Conservation (phyloP, 2,329 filamentous ascomycete species). For the Harringtonia lauricola region DNA sequence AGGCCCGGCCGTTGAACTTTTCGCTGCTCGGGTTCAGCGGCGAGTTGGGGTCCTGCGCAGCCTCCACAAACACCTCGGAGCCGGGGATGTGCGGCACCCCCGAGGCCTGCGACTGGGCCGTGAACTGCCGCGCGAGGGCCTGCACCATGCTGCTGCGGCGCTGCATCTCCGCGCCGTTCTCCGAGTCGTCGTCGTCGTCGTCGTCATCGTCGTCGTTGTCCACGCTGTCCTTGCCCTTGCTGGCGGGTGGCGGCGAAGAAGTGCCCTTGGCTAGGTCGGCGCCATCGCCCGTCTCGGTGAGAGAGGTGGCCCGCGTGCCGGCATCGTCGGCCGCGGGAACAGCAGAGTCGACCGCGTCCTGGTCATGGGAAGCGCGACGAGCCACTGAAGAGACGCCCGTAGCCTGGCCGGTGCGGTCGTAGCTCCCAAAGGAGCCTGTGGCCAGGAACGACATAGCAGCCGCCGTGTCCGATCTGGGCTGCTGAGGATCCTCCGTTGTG, state of each 20-base stretch:
- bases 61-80: conserved; percentile 37
- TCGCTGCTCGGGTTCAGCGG: conserved; percentile 34
- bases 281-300: conserved; percentile 22
- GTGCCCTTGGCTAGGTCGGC: not conserved
- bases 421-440: conserved; percentile 30
- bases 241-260: conserved; percentile 12
- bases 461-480: not conserved
- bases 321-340: conserved; percentile 13
- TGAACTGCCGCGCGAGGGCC: conserved; percentile 44
- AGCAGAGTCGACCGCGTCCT: conserved; percentile 12
- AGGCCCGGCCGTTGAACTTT: conserved; percentile 41
- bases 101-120: conserved; percentile 29
- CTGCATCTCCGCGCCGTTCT: conserved; percentile 32
- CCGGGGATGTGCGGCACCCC: conserved; percentile 11
- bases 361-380: conserved; percentile 16
- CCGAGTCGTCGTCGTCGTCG: conserved; percentile 20
- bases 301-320: conserved; percentile 23
- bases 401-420: conserved; percentile 35
- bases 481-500: no score
- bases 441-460: conserved; percentile 29
- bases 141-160: conserved; percentile 42
- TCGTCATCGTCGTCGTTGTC: conserved; percentile 15
- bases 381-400: conserved; percentile 25
- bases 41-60: conserved; percentile 26
- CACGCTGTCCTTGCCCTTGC: conserved; percentile 18